These are phyloP conservation scores for Pichia sp. DNA, from an alignment of 1,139 yeast species.

Conservation along the genomic window DNA sequence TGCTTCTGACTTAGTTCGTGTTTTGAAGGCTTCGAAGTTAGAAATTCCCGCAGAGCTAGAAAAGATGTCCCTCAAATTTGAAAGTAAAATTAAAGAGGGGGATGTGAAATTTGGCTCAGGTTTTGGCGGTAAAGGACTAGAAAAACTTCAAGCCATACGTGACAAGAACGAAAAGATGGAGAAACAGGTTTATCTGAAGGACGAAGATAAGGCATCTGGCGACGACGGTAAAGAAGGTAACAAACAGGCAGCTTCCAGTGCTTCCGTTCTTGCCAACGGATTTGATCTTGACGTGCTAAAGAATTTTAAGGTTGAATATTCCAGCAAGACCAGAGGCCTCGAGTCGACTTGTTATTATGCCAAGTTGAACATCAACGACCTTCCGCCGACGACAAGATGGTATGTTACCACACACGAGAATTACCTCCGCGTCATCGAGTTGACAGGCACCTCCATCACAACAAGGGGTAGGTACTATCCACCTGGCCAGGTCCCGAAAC, in stretches of 20 bases:
- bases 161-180: slow-evolving; percentile 39
- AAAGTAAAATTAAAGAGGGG: slow-evolving; percentile 63
- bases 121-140: slow-evolving; percentile 92
- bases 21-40: slow-evolving; percentile 41
- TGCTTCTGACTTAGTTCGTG: slow-evolving; percentile 69
- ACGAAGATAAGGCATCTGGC: slow-evolving; percentile 18
- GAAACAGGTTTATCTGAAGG: slow-evolving; percentile 33
- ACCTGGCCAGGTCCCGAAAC: slow-evolving; percentile 48
- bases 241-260: neutral
- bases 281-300: slow-evolving; percentile 6
- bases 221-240: slow-evolving; percentile 12
- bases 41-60: slow-evolving; percentile 52
- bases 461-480: slow-evolving; percentile 78
- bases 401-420: slow-evolving; percentile 68
- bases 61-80: slow-evolving; percentile 53
- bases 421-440: slow-evolving; percentile 61
- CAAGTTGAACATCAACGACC: slow-evolving; percentile 70
- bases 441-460: slow-evolving; percentile 76
- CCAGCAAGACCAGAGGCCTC: slow-evolving; percentile 61
- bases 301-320: slow-evolving; percentile 50
- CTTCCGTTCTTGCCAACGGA: neutral
- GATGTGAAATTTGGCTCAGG: slow-evolving; percentile 69
- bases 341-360: slow-evolving; percentile 35
- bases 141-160: slow-evolving; percentile 68
- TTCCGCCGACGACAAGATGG: slow-evolving; percentile 85